Evolutionary conservation across 108 stramenopile species (phyloP), one percentile per base, ranked within the genome.

Genomic region (Conticribra guillardii): DNA sequence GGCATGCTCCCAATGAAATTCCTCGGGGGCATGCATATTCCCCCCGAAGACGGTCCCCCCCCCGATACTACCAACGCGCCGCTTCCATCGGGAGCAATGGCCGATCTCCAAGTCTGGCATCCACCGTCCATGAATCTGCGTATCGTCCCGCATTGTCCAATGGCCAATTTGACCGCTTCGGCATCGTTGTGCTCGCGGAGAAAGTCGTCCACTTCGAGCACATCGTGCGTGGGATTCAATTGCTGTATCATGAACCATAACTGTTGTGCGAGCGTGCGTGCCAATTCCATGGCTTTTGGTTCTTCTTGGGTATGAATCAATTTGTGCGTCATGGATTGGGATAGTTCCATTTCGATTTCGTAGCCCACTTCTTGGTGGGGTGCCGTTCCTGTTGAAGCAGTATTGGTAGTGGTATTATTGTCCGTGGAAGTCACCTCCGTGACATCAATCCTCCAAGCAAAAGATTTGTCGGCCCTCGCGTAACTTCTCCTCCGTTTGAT

Each of bases 1-100:
- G 97, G 97, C 96, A 97, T 97, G 48, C 93, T 88, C 0, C 97
- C 97, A 30, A 91, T 82, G 74, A 98, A 98, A 27, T 90, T 89
- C 61, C 51, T 67, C 16, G 49, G 88, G 69, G 54, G 78, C 47
- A 37, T 83, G 27, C 64, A 47, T 67, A 54, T 34, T 72, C 80
- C 65, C n/a, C n/a, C n/a, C n/a, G n/a, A n/a, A n/a, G n/a, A n/a
- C n/a, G n/a, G n/a, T n/a, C n/a, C n/a, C 15, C 52, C 27, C 18
- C 54, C 71, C 2, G 68, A 68, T 9, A 86, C 63, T 1, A 84
- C 87, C 24, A 73, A 61, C 11, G 69, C 62, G 26, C 71, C 80
- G 16, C 57, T 51, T 14, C 44, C 46, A 7, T 49, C 49, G 32
- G 33, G 58, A 0, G 48, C 69, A 19, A 68, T 63, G 16, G 82